These are phyloP conservation scores for Chrysanthemum lavandulifolium DNA, from an alignment of 129 eudicot genomes.

Conservation along the genomic window DNA sequence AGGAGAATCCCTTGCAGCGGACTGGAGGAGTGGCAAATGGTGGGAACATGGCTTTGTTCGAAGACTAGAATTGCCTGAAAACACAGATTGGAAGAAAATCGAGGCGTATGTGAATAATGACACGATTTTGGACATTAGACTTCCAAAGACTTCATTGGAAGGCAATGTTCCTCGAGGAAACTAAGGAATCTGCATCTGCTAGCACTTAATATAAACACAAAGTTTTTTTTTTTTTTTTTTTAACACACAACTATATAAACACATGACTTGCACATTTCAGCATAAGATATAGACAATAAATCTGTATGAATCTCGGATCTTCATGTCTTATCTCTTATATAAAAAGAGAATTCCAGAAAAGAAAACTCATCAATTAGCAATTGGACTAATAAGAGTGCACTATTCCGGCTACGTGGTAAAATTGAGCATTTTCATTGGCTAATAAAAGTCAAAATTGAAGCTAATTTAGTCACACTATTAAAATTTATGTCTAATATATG, in stretches of 20 bases:
- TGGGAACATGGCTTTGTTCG: slow-evolving; percentile 78
- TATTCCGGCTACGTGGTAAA: no score
- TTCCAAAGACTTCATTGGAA: slow-evolving; percentile 45
- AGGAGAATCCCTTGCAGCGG: slow-evolving; percentile 34
- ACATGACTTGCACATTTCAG: slow-evolving; percentile 11
- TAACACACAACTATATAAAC: slow-evolving; percentile 3
- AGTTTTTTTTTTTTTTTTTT: slow-evolving; percentile 6
- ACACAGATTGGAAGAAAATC: slow-evolving; percentile 52
- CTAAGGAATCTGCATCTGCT: slow-evolving; percentile 17
- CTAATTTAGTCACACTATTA: no score
- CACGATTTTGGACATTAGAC: slow-evolving; percentile 46
- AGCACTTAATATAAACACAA: slow-evolving; percentile 17
- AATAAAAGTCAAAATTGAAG: no score
- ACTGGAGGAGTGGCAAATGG: slow-evolving; percentile 68
- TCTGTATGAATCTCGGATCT: background rate
- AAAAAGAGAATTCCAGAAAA: background rate
- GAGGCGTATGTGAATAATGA: slow-evolving; percentile 54
- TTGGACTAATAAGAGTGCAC: no score
- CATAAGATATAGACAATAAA: slow-evolving; percentile 12
- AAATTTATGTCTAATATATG: no score
- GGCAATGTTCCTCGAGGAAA: slow-evolving; percentile 18
- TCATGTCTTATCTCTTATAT: background rate
- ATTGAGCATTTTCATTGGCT: no score
- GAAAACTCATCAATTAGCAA: no score
- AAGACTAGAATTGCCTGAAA: slow-evolving; percentile 67